Base-by-base conservation (phyloP, 1,284 basidiomycete genomes). In the Ceratorhiza oryzae-sativae region DNA sequence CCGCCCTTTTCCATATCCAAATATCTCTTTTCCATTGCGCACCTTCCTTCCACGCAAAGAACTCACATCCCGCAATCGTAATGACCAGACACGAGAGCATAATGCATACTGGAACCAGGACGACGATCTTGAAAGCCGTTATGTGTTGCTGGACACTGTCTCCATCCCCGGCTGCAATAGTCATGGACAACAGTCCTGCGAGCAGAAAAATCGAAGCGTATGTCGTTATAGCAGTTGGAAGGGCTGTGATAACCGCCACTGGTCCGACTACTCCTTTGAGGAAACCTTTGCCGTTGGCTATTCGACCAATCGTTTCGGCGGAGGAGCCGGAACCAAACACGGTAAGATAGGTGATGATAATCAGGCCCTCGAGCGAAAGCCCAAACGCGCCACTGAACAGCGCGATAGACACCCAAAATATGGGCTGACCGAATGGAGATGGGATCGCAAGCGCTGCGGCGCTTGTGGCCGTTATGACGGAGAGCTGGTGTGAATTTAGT, bases 361-460 rank as follows among this genome's bases (percentile, higher is more conserved):
- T 42, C 23, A 71, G 67, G 23, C 67, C 67, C 25, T 71, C 67
- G n/a, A 71, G 67, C 3, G 67, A 71, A 25, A 71, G 67, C 18
- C 67, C 67, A 20, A 71, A 71, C 25, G 67, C 67, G 41, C 30
- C 55, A 25, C 41, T 58, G 56, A 48, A 71, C 25, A 59, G 46
- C 10, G 67, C 67, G 27, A 45, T 48, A 9, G 67, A 55, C 13
- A 71, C 18, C 67, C 67, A 71, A 39, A 59, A 48, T 15, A 71
- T 48, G 27, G 55, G 42, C 32, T 55, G 48, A 25, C 55, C 67
- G 34, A 71, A 71, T 10, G 67, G 67, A 39, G 67, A 71, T n/a
- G 67, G 67, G 27, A 71, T 71, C n/a, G 67, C 67, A 20, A 71
- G 55, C n/a, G 67, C 67, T 10, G 67, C 67, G 23, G 67, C 67